phyloP scores from a whole-genome alignment of 139 green algal genomes.

The Chlorella vulgaris region DNA sequence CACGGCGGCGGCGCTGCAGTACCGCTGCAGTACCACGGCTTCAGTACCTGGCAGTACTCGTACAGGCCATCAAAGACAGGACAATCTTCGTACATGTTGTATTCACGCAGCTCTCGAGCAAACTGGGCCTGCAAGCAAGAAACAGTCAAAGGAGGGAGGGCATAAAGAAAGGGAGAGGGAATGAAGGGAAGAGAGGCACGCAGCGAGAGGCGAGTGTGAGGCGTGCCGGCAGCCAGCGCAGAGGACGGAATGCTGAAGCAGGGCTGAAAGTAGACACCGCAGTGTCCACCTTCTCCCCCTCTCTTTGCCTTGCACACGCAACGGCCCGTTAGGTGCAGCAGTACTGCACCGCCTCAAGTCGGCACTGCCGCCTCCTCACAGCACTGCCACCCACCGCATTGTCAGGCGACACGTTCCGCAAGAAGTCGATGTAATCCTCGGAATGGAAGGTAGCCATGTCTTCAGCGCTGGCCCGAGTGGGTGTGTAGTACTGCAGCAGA shows the following conservation, averaged over 20 bases:
- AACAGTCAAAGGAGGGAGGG: not conserved
- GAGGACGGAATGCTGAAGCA: too few relatives aligned
- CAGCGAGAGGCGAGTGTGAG: too few relatives aligned
- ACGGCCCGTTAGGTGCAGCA: not conserved
- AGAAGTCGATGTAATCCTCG: constrained; percentile 91
- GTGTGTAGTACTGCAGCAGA: constrained; percentile 18
- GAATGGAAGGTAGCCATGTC: constrained; percentile 87
- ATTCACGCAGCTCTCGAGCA: constrained; percentile 39
- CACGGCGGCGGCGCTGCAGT: not conserved
- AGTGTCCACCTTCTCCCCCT: too few relatives aligned
- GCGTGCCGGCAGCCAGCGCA: too few relatives aligned
- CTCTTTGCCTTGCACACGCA: too few relatives aligned
- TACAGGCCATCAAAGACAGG: constrained; percentile 97
- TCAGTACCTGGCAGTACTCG: constrained; percentile 87
- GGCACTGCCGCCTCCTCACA: not conserved
- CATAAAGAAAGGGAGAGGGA: not conserved
- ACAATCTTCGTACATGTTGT: constrained; percentile 90
- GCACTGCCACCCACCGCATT: constrained; percentile 52
- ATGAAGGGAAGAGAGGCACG: too few relatives aligned
- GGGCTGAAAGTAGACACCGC: too few relatives aligned
- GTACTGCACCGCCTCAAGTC: not conserved
- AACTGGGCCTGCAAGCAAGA: not conserved
- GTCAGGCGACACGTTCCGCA: constrained; percentile 79
- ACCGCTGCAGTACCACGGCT: not conserved
- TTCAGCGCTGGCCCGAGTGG: constrained; percentile 46